A percentile compares a stretch with the other conserved stretches of the same genome.
phyloP scores from a whole-genome alignment of 2,329 filamentous ascomycete genomes.

The Diaporthe amygdali region DNA sequence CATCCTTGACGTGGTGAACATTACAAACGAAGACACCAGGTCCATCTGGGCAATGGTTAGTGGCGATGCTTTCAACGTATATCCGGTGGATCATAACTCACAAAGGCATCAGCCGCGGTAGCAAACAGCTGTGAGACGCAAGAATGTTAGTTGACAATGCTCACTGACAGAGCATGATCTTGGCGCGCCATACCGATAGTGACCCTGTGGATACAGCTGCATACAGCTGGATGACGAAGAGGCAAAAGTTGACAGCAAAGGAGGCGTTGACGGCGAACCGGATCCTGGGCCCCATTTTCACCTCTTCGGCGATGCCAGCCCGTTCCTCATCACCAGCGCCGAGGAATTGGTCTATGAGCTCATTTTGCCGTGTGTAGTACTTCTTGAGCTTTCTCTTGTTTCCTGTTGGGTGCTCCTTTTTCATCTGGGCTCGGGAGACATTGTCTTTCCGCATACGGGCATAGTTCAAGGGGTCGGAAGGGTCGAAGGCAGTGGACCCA shows the following conservation, averaged over 20 bases:
- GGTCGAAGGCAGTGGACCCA: constrained; percentile 7
- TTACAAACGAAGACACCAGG: constrained; percentile 67
- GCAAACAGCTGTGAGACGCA: constrained; percentile 56
- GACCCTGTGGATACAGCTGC: constrained; percentile 64
- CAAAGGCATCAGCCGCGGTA: constrained; percentile 69
- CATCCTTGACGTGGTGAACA: constrained; percentile 64
- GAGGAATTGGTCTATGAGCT: constrained; percentile 57
- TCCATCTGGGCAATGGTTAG: constrained; percentile 53
- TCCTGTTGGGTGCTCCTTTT: constrained; percentile 50
- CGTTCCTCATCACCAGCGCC: constrained; percentile 61
- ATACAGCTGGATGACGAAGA: constrained; percentile 64
- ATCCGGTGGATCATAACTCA: constrained; percentile 32
- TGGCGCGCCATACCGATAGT: constrained; percentile 45
- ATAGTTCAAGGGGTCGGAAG: constrained; percentile 39
- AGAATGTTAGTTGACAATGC: background rate
- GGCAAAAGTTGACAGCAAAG: constrained; percentile 56
- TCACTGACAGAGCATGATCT: background rate
- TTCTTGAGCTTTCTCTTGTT: constrained; percentile 49
- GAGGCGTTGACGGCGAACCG: constrained; percentile 59
- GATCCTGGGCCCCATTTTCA: constrained; percentile 55
- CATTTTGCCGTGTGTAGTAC: constrained; percentile 54
- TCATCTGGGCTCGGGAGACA: constrained; percentile 50
- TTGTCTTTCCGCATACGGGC: constrained; percentile 46
- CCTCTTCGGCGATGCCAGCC: constrained; percentile 53
- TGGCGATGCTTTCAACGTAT: background rate